These are phyloP conservation scores for Penicillium lividum DNA, from an alignment of 495 filamentous ascomycete genomes.

Conservation along the genomic window DNA sequence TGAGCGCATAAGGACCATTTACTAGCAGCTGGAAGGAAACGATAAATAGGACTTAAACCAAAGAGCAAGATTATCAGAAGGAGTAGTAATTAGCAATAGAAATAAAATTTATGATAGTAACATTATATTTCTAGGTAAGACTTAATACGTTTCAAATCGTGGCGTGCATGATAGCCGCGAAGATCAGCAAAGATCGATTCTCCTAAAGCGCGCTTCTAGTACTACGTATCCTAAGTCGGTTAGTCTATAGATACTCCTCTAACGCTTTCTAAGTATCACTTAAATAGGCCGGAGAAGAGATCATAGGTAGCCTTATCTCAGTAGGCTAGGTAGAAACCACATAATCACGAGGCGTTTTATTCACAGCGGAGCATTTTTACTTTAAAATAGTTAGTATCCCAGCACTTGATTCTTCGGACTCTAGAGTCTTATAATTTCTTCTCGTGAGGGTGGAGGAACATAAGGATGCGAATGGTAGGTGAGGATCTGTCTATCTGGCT, in stretches of 20 bases:
- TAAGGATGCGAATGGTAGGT: conserved; percentile 13
- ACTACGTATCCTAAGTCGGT: not conserved
- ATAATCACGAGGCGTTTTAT: not conserved
- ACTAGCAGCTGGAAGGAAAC: no score
- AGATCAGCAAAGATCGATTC: no score
- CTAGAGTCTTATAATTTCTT: conserved; percentile 11
- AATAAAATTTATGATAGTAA: no score
- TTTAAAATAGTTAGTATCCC: not conserved
- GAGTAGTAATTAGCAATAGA: no score
- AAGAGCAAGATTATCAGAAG: no score
- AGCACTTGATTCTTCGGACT: not conserved
- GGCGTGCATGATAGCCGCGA: no score
- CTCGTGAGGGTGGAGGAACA: not conserved
- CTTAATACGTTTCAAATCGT: no score
- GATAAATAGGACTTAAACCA: no score
- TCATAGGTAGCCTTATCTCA: not conserved
- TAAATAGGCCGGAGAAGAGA: not conserved
- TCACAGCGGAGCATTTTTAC: not conserved
- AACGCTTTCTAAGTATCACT: not conserved
- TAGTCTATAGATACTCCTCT: not conserved
- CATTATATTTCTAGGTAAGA: no score
- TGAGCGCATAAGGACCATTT: no score
- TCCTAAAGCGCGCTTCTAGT: no score
- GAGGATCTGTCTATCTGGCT: conserved; percentile 4
- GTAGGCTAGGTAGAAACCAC: not conserved